Evolutionary conservation across 2,329 filamentous ascomycete species (phyloP), one percentile per base, ranked within the genome.

Genomic region (Calonectria henricotiae): DNA sequence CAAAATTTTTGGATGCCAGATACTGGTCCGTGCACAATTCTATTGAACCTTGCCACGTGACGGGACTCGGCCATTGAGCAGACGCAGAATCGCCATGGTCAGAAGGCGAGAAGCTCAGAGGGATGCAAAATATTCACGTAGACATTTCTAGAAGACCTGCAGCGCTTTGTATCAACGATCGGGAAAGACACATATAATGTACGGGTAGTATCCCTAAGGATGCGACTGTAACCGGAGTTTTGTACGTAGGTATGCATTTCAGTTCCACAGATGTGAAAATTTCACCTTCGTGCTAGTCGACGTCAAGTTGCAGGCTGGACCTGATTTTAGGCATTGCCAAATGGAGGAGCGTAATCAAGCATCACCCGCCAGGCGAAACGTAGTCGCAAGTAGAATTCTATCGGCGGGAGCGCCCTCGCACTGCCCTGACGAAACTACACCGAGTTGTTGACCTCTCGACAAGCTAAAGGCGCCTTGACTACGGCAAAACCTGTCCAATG

Each of bases 1-100:
- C 72, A 71, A 80, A 79, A 79, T 76, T 72, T 79, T 80, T 78
- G 76, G 78, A 75, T 72, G 71, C 75, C 71, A 70, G 63, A 63
- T 67, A 32, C 0, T 76, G 77, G 77, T 71, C 77, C 74, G 77
- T 78, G 77, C 77, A 49, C 67, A 15, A 35, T 44, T 51, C 65
- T 61, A 73, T 74, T 68, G 49, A 55, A 66, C 23, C 20, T 27
- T 58, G 25, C 71, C 71, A 72, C 71, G 71, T 72, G 71, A 72
- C 55, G 41, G 54, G 44, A 46, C 58, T 46, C 11, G 44, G 65
- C 61, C 51, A 62, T 71, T 67, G 64, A 47, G 49, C 68, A 61
- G 60, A 46, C 25, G 43, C 30, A 65, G 13, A 25, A 39, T 61
- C 37, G 55, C 37, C 55, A 23, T 61, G 15, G 39, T 43, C 39